Evolutionary conservation across 2,329 filamentous ascomycete species (phyloP).

Genomic region (Sporothrix pseudoabietina): DNA sequence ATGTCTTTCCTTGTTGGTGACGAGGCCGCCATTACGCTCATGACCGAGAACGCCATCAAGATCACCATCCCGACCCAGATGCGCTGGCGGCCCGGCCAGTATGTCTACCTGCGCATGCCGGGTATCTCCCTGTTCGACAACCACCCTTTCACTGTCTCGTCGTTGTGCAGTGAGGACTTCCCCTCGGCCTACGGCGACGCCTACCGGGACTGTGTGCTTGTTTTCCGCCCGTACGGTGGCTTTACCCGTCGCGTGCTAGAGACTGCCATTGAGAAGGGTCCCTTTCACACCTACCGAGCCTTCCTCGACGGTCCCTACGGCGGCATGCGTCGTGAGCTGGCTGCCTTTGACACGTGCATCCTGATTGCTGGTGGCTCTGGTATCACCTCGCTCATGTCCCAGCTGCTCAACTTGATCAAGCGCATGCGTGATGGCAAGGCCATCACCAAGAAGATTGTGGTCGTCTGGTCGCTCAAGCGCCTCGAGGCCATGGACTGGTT

Average conservation of each 20-base stretch:
- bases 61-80: constrained; percentile 92
- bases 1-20: constrained; percentile 85
- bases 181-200: constrained; percentile 87
- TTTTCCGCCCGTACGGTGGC: constrained; percentile 88
- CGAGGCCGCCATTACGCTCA: constrained; percentile 83
- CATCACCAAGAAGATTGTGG: constrained; percentile 84
- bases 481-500: constrained; percentile 98
- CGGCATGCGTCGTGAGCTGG: constrained; percentile 85
- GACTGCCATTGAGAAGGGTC: constrained; percentile 79
- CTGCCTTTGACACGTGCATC: constrained; percentile 90
- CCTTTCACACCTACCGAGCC: constrained; percentile 87
- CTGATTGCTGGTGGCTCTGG: constrained; percentile 92
- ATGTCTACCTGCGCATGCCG: constrained; percentile 92
- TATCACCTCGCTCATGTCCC: constrained; percentile 89
- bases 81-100: constrained; percentile 91
- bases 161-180: constrained; percentile 89
- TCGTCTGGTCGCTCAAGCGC: constrained; percentile 91
- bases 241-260: constrained; percentile 87
- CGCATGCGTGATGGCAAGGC: constrained; percentile 94
- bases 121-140: constrained; percentile 89
- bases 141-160: constrained; percentile 93
- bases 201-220: constrained; percentile 84
- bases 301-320: constrained; percentile 95
- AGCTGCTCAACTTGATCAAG: constrained; percentile 91
- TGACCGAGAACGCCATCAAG: constrained; percentile 94